Evolutionary conservation across 306 rosid species (phyloP).

Genomic region (Castanopsis chinensis): DNA sequence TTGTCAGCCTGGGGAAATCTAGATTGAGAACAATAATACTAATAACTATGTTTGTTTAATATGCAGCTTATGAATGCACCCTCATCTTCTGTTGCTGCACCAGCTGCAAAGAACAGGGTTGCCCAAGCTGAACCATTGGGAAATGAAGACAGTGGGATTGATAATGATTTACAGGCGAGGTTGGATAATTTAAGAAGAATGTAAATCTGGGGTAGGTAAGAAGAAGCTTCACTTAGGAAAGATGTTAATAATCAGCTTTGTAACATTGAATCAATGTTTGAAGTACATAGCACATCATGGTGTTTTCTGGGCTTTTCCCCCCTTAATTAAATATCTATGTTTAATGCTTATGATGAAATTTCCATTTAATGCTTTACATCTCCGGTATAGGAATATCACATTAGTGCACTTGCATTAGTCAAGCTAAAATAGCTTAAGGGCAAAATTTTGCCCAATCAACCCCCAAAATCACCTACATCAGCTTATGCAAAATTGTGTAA

Average conservation of each 20-base stretch:
- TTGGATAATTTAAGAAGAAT: slow-evolving; percentile 52
- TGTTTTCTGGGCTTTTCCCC: not conserved
- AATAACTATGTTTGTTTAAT: slow-evolving; percentile 7
- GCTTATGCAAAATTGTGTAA: too few species aligned
- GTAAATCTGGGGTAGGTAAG: slow-evolving; percentile 16
- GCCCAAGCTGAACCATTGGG: slow-evolving; percentile 75
- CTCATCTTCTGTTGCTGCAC: slow-evolving; percentile 57
- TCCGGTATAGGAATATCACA: too few species aligned
- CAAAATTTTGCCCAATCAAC: too few species aligned
- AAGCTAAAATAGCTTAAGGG: too few species aligned
- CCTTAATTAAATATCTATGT: not conserved
- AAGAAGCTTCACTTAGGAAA: not conserved
- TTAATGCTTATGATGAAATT: not conserved
- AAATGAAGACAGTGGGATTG: slow-evolving; percentile 68
- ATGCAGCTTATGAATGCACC: slow-evolving; percentile 76
- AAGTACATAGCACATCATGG: not conserved
- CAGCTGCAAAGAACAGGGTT: slow-evolving; percentile 56
- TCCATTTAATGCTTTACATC: not conserved
- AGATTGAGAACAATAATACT: not conserved
- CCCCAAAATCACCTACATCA: too few species aligned
- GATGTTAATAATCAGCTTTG: not conserved
- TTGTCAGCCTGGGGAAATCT: not conserved
- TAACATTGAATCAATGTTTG: not conserved
- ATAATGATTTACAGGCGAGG: slow-evolving; percentile 69
- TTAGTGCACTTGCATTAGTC: too few species aligned